phyloP scores from a whole-genome alignment of 2,329 filamentous ascomycete genomes.

The Thermothelomyces thermophilus region DNA sequence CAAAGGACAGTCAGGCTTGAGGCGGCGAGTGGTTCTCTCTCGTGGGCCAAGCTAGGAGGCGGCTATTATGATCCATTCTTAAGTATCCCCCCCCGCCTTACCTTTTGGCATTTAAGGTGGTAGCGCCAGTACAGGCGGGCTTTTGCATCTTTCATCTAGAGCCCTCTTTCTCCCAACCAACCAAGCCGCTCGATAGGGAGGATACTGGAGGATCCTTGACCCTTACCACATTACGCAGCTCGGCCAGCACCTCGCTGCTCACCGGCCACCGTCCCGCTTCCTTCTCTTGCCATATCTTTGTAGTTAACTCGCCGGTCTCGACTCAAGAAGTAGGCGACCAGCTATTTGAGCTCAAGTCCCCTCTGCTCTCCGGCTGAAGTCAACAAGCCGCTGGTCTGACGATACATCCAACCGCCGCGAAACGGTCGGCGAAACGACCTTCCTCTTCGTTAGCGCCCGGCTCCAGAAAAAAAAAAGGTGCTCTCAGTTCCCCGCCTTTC shows the following conservation, averaged over 20 bases:
- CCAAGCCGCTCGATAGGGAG: conserved; percentile 20
- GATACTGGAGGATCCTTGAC: conserved; percentile 25
- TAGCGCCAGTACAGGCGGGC: conserved; percentile 19
- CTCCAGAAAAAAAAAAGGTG: background rate
- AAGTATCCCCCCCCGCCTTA: conserved; percentile 18
- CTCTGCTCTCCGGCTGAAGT: conserved; percentile 25
- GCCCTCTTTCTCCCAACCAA: conserved; percentile 17
- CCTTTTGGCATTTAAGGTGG: conserved; percentile 26
- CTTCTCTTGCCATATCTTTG: conserved; percentile 4
- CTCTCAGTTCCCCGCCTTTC: conserved; percentile 11
- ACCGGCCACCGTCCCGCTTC: conserved; percentile 18
- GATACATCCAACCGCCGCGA: conserved; percentile 20
- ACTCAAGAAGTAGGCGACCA: conserved; percentile 12
- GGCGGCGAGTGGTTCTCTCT: conserved; percentile 10
- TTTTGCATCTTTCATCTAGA: conserved; percentile 14
- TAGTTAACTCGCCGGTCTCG: conserved; percentile 19
- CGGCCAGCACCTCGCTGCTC: conserved; percentile 25
- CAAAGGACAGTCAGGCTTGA: conserved; percentile 10
- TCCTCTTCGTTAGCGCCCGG: conserved; percentile 14
- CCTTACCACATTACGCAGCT: conserved; percentile 27
- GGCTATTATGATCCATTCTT: conserved; percentile 14
- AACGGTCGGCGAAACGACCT: conserved; percentile 20
- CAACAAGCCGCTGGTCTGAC: conserved; percentile 20
- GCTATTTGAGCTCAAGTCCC: conserved; percentile 16
- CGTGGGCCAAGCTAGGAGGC: conserved; percentile 15